phyloP scores from a whole-genome alignment of 139 green algal genomes.

The Nannochloris sp. region DNA sequence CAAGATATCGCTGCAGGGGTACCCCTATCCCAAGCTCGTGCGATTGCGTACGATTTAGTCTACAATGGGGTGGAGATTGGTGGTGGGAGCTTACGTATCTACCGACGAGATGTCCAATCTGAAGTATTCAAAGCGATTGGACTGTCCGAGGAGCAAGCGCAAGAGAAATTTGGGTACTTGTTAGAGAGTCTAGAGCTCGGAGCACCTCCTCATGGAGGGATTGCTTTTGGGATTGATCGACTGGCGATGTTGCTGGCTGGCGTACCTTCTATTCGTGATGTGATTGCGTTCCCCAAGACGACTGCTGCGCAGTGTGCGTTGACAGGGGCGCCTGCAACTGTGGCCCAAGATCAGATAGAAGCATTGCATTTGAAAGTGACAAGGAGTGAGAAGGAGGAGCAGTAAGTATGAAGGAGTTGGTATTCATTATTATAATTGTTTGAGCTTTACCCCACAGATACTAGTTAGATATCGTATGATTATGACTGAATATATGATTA shows the following conservation, averaged over 20 bases:
- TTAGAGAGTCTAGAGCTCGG: slow-evolving; percentile 75
- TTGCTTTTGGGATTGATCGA: slow-evolving; percentile 91
- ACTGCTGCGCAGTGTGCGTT: slow-evolving; percentile 75
- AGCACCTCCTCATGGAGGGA: slow-evolving; percentile 86
- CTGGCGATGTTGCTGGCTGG: slow-evolving; percentile 89
- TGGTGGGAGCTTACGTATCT: slow-evolving; percentile 88
- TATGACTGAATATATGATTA: too few species aligned
- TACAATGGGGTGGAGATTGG: slow-evolving; percentile 98
- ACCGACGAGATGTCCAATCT: slow-evolving; percentile 84
- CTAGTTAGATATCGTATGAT: too few species aligned
- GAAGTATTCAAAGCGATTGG: slow-evolving; percentile 89
- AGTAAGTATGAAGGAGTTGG: neutral
- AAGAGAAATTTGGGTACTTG: slow-evolving; percentile 78
- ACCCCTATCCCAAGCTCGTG: slow-evolving; percentile 10
- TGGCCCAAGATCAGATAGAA: slow-evolving; percentile 50
- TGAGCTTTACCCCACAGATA: too few species aligned
- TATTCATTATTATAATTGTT: neutral
- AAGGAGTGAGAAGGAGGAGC: slow-evolving; percentile 1
- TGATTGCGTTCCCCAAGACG: slow-evolving; percentile 99
- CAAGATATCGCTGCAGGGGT: slow-evolving; percentile 47
- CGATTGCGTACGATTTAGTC: slow-evolving; percentile 94
- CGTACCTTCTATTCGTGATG: slow-evolving; percentile 84
- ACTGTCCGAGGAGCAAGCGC: slow-evolving; percentile 66
- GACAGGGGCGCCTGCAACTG: slow-evolving; percentile 62
- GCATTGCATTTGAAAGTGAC: slow-evolving; percentile 42